Conservation (phyloP, 805 yeast genomes). For the Jamesozyma spencerorum region DNA sequence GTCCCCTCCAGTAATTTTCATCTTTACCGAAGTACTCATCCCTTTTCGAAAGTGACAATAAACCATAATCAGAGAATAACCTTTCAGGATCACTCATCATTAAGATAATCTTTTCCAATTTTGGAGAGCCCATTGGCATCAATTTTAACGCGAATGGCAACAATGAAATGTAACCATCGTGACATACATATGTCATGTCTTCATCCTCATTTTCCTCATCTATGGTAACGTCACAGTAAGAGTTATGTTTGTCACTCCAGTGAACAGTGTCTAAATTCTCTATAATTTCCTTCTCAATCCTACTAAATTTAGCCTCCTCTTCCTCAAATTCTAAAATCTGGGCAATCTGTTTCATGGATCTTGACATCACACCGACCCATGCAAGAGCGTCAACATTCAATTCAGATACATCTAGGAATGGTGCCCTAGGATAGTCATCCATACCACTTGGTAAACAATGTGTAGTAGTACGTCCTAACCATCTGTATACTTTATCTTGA, state of each 20-base stretch:
- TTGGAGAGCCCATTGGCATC: conserved; percentile 39
- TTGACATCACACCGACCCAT: conserved; percentile 92
- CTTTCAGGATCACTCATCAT: conserved; percentile 59
- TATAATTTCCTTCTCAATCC: conserved; percentile 47
- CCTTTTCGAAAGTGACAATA: conserved; percentile 66
- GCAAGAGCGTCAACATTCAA: conserved; percentile 80
- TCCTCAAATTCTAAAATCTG: conserved; percentile 45
- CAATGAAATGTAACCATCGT: conserved; percentile 76
- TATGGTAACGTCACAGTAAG: conserved; percentile 71
- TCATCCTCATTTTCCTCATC: conserved; percentile 40
- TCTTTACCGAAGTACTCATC: conserved; percentile 61
- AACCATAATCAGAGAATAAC: conserved; percentile 70
- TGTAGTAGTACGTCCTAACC: conserved; percentile 83
- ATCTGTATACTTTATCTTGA: conserved; percentile 62
- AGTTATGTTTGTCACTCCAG: conserved; percentile 59
- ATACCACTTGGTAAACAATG: conserved; percentile 90
- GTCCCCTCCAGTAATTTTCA: conserved; percentile 95
- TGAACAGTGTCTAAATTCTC: conserved; percentile 63
- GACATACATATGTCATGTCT: conserved; percentile 57
- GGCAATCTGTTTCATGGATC: conserved; percentile 70
- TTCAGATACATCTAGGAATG: conserved; percentile 77
- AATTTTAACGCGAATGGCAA: conserved; percentile 76
- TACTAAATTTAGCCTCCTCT: conserved; percentile 47
- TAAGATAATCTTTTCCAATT: conserved; percentile 45
- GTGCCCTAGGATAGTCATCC: conserved; percentile 89